Percentiles rank a stretch among this genome's conserved stretches.
phyloP scores from a whole-genome alignment of 345 rosid species.

The Linum lewisii region DNA sequence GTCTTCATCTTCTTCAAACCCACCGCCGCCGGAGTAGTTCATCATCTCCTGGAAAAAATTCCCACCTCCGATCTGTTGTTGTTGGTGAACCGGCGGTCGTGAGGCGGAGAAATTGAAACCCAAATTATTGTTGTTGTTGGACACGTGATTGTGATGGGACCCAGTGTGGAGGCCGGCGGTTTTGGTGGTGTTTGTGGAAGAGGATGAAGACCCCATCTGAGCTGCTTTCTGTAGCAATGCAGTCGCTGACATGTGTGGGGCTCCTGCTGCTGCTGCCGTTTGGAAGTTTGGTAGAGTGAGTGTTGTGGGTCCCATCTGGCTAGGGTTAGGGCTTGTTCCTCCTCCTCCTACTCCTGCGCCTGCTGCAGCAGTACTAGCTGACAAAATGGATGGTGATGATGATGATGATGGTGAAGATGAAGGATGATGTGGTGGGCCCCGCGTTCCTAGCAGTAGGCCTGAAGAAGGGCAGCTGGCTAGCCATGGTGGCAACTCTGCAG shows the following conservation, averaged over 20 bases:
- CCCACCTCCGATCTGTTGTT: not conserved
- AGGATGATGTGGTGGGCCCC: constrained; percentile 25
- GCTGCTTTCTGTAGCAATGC: constrained; percentile 87
- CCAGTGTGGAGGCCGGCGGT: constrained; percentile 10
- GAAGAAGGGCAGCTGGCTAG: constrained; percentile 26
- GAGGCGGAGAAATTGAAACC: constrained; percentile 39
- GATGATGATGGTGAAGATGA: constrained; percentile 10
- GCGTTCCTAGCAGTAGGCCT: constrained; percentile 5
- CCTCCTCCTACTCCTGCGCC: constrained; percentile 16
- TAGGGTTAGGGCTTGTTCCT: constrained; percentile 48
- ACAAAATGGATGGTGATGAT: constrained; percentile 21
- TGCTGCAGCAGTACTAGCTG: constrained; percentile 14
- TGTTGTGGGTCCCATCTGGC: constrained; percentile 21
- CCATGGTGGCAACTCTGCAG: constrained; percentile 47
- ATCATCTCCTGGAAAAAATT: constrained; percentile 41
- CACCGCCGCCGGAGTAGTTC: constrained; percentile 27
- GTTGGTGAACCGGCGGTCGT: constrained; percentile 10
- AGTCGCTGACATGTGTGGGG: constrained; percentile 77
- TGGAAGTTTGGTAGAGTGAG: constrained; percentile 17
- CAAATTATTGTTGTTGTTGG: constrained; percentile 25
- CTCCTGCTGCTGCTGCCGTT: constrained; percentile 14
- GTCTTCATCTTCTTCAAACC: constrained; percentile 15
- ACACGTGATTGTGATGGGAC: constrained; percentile 26
- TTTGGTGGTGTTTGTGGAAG: constrained; percentile 17
- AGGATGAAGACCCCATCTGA: constrained; percentile 62